A percentile compares a stretch with the other conserved stretches of the same genome.
Evolutionary conservation across 2,329 filamentous ascomycete genomes (phyloP).

Genomic region (Fusarium hainanense): DNA sequence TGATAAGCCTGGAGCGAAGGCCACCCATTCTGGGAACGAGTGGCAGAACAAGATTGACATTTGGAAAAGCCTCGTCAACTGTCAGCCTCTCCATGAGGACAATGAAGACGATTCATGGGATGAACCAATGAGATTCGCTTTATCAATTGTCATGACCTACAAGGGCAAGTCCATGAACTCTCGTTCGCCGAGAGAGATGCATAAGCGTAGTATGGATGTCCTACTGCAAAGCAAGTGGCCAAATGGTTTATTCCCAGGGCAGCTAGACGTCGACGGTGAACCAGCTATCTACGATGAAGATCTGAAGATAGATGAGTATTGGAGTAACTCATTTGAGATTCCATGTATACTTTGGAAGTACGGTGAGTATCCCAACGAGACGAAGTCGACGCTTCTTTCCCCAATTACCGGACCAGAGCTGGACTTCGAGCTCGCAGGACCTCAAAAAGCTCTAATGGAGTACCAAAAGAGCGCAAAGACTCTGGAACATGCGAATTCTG

Average conservation of each 20-base stretch:
- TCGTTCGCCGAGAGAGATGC: not conserved
- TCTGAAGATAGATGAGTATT: not conserved
- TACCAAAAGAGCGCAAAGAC: not conserved
- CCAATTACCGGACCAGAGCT: too few relatives aligned
- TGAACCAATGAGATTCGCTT: not conserved
- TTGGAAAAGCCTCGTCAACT: not conserved
- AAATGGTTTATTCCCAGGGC: not conserved
- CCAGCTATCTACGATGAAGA: not conserved
- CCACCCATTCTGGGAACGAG: rapidly evolving
- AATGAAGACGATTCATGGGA: not conserved
- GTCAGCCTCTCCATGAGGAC: not conserved
- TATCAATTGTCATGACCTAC: not conserved
- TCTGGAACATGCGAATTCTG: rapidly evolving
- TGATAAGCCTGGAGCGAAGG: not conserved
- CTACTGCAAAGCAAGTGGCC: not conserved
- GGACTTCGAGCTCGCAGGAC: too few relatives aligned
- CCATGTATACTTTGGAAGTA: constrained; percentile 2
- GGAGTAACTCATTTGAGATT: not conserved
- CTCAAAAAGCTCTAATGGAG: too few relatives aligned
- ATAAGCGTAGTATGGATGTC: rapidly evolving
- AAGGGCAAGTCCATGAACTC: not conserved
- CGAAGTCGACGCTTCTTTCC: too few relatives aligned
- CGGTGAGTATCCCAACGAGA: not conserved
- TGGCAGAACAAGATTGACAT: not conserved
- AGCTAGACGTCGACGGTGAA: not conserved